A percentile compares a stretch with the other conserved stretches of the same genome.
phyloP scores from a whole-genome alignment of 1,284 basidiomycete species.

The Pseudozyma thailandica region DNA sequence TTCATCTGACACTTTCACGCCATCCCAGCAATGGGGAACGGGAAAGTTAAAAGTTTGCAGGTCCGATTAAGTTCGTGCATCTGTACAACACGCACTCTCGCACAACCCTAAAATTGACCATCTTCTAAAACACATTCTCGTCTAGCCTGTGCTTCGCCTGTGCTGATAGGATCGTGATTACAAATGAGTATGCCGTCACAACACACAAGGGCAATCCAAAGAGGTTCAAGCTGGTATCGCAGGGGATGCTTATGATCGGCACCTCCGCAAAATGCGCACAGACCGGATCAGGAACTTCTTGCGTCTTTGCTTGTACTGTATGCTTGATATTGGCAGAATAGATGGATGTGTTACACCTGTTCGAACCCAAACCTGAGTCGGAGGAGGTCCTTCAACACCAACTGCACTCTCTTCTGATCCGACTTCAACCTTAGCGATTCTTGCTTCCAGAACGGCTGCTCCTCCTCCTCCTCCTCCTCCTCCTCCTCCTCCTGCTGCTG shows the following conservation, averaged over 20 bases:
- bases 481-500: conserved; percentile 1
- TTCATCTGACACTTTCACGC: background rate
- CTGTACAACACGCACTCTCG: conserved; percentile 13
- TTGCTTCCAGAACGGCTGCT: conserved; percentile 5
- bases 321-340: too few species aligned
- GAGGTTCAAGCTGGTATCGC: too few species aligned
- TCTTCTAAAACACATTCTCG: conserved; percentile 12
- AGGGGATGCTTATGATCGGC: too few species aligned
- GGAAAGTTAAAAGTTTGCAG: background rate
- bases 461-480: conserved; percentile 12
- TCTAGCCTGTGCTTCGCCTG: background rate
- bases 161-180: background rate
- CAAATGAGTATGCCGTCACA: too few species aligned
- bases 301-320: too few species aligned
- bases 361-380: conserved; percentile 40
- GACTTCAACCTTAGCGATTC: conserved; percentile 25
- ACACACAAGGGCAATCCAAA: too few species aligned
- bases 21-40: background rate
- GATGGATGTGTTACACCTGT: conserved; percentile 30
- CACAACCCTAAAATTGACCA: conserved; percentile 14
- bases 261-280: too few species aligned
- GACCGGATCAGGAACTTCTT: too few species aligned
- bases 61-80: background rate
- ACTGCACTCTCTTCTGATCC: conserved; percentile 39
- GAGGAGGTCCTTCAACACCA: conserved; percentile 38